Conservation (phyloP, 768 basidiomycete genomes). For the Stropharia rugosoannulata region DNA sequence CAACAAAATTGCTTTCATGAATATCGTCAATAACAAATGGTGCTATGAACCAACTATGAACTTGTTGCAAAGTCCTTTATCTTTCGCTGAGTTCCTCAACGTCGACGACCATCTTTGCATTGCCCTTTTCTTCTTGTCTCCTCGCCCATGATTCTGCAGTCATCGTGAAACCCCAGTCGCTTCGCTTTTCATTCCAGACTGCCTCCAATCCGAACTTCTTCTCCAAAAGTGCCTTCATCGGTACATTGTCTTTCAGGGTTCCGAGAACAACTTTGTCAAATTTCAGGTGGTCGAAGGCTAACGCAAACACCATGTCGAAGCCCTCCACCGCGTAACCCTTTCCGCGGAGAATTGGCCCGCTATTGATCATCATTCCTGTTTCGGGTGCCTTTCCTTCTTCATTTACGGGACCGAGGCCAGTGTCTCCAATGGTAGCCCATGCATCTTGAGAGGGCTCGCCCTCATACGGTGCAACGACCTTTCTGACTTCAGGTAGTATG, state of each 20-base stretch:
- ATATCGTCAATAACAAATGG: neutral
- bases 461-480: neutral
- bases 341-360: slow-evolving; percentile 15
- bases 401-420: slow-evolving; percentile 13
- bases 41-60: too few species aligned
- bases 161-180: slow-evolving; percentile 13
- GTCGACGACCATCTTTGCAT: slow-evolving; percentile 8
- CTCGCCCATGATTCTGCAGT: slow-evolving; percentile 16
- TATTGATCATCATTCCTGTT: slow-evolving; percentile 21
- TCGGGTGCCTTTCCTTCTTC: slow-evolving; percentile 13
- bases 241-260: slow-evolving; percentile 16
- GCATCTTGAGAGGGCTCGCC: slow-evolving; percentile 2
- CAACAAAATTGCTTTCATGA: neutral
- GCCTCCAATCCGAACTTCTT: slow-evolving; percentile 13
- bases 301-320: slow-evolving; percentile 18
- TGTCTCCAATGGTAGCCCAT: slow-evolving; percentile 16
- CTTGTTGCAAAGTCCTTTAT: neutral
- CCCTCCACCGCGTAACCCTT: slow-evolving; percentile 19
- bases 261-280: slow-evolving; percentile 13
- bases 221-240: slow-evolving; percentile 16
- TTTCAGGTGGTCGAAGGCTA: slow-evolving; percentile 18
- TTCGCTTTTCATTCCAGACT: slow-evolving; percentile 12
- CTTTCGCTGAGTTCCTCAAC: slow-evolving; percentile 1
- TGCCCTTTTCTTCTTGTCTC: slow-evolving; percentile 12
- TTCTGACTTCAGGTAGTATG: slow-evolving; percentile 8